Base-by-base conservation (phyloP, 2,329 filamentous ascomycete genomes). In the Hypoxylon sp. region DNA sequence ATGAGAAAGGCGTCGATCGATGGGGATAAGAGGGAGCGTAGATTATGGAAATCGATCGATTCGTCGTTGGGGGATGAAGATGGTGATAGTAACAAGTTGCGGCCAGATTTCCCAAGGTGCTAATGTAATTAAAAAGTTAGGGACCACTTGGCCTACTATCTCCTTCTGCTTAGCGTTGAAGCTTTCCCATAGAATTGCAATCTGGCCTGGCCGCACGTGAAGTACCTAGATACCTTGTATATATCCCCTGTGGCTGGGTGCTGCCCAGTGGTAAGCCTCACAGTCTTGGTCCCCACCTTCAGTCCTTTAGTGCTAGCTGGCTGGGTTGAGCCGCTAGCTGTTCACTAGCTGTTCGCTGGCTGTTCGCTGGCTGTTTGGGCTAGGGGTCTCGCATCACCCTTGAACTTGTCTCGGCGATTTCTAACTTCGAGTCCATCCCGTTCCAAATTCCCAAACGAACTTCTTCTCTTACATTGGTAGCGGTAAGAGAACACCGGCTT, bases 21-120 rank as follows among this genome's bases (percentile, higher is more conserved):
- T 15, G 24, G 17, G 17, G 41, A 54, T 11, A 32, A 13, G 51
- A 59, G 41, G 52, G 15, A 13, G 48, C 13, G 54, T n/a, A 52
- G 20, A 34, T 34, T 13, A 13, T 34, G 3, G 32, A 4, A 26
- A 26, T 26, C 24, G 24, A 13, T 34, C 32, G 48, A 46, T 26
- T 13, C 24, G 24, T 49, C 39, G 26, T 51, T 32, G 48, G 48
- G n/a, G 32, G 32, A 22, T 22, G 22, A n/a, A n/a, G n/a, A 32
- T 20, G 19, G 22, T 51, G 20, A 39, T 24, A 4, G 17, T 17
- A 37, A 50, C 11, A 20, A 43, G 55, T 58, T 64, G 50, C 61
- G 67, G 67, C 67, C 67, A 69, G 67, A 69, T 69, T 65, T 67
- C 65, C 64, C 32, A 10, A 10, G 59, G 15, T 34, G 10, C 7